Base-by-base conservation (phyloP, 306 rosid species). In the Lotus japonicus region DNA sequence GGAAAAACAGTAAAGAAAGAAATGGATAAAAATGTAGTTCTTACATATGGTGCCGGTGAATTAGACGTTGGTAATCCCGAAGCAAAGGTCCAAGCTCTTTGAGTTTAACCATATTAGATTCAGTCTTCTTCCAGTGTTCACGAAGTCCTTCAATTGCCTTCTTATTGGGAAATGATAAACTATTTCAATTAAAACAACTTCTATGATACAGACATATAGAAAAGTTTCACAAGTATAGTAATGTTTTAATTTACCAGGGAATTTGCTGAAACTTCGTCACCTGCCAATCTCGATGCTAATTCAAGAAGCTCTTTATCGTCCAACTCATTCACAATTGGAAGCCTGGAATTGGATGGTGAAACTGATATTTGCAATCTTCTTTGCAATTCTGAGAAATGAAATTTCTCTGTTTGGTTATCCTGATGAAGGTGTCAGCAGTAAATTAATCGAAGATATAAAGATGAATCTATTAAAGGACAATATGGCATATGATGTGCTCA, bases 11-110 rank as follows among this genome's bases (percentile, higher is more conserved):
- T 33, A 58, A 58, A 71, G 38, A 61, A 79, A 68, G 36, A 11
- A 69, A 43, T 52, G 18, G 49, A 38, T 36, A 57, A 51, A 48
- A 31, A n/a, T 26, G 70, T n/a, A 62, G 51, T 45, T 62, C 92
- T 86, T 88, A 88, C 97, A 83, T 54, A 64, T 83, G 77, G 62
- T 35, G 69, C 44, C 72, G 78, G 77, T 82, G 55, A 72, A 91
- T 74, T 64, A 79, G 81, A 42, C 92, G 91, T 50, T 88, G 97
- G 77, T 88, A 91, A 66, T 91, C 97, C 66, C 92, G 91, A 81
- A 94, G 96, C 77, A 94, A 71, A 11, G 98, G 95, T 56, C 97
- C 96, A 44, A 94, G 80, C 84, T 94, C 98, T 80, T 79, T 85
- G 53, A 94, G 86, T 66, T 80, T 87, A 69, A 94, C 66, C n/a